A percentile compares a stretch with the other conserved stretches of the same genome.
Conservation (phyloP, 306 rosid species). For the Fragaria nilgerrensis region DNA sequence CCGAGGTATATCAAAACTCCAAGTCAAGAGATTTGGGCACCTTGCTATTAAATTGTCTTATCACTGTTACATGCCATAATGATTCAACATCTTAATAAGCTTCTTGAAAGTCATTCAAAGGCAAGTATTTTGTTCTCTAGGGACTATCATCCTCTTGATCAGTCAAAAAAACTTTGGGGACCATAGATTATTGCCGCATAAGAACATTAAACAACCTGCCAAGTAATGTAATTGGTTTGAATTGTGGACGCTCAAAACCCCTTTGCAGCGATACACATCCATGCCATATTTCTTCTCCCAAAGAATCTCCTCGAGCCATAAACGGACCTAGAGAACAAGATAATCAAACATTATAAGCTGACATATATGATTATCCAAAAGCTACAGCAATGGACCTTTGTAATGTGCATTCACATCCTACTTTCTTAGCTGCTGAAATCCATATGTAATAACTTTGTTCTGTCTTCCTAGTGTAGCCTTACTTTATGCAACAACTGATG, state of each 20-base stretch:
- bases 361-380: not conserved
- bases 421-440: not conserved
- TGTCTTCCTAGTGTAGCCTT: not conserved
- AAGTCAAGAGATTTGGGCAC: not conserved
- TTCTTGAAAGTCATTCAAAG: not conserved
- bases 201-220: constrained; percentile 56
- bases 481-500: not conserved
- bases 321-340: constrained; percentile 47
- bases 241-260: constrained; percentile 58
- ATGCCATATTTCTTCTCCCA: constrained; percentile 93
- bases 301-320: constrained; percentile 93
- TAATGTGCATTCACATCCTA: not conserved
- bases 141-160: not conserved
- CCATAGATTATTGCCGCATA: not conserved
- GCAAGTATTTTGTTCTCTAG: not conserved
- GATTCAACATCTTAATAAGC: not conserved
- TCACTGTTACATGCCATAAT: not conserved
- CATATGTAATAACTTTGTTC: not conserved
- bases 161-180: not conserved
- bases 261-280: constrained; percentile 95
- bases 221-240: constrained; percentile 73
- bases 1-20: not conserved
- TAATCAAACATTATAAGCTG: constrained; percentile 10
- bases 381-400: not conserved
- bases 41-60: not conserved